Base-by-base conservation (phyloP, 2,329 filamentous ascomycete species). In the Penicillium sp. region DNA sequence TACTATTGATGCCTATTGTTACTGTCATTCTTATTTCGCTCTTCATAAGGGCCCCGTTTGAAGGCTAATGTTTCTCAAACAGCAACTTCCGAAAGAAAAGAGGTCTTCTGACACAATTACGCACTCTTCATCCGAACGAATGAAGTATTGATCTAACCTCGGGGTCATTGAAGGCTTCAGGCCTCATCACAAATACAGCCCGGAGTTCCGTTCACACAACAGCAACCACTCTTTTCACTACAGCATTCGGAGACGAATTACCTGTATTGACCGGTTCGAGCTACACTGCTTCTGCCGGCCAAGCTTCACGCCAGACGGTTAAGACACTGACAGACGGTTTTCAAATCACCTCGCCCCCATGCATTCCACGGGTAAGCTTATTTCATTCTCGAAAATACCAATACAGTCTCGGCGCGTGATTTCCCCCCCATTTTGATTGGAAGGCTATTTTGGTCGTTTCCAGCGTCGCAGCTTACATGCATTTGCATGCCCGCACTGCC, bases 371-470 rank as follows among this genome's bases (percentile, higher is more conserved):
- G 52, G 52, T 55, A 48, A 55, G 52, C 52, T 55, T 42, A 47
- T 47, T 53, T 47, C 16, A 28, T 47, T 28, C 5, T 47, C 45
- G 21, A 16, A 47, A 47, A 18, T 38, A 42, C 50, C 28, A 24
- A 45, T 5, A 2, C 20, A 23, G 28, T 3, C 3, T 21, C 49
- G 28, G 38, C 50, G 26, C 20, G 5, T 52, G 28, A 24, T 18
- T 52, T 42, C 26, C 50, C 20, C 35, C 9, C 26, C 30, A 30
- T 18, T 33, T 54, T 57, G 35, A 55, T 51, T 55, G 30, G 57
- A 59, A 56, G 53, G 57, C 21, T 53, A 59, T 56, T 54, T 16
- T 56, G 46, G 57, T 43, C 57, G 57, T 47, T 47, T 23, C 40
- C 33, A 47, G 45, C 30, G 23, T 48, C n/a, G 50, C 28, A 33